These are phyloP conservation scores for Amaranthus tricolor DNA, from an alignment of 179 eudicot genomes.

Conservation along the genomic window DNA sequence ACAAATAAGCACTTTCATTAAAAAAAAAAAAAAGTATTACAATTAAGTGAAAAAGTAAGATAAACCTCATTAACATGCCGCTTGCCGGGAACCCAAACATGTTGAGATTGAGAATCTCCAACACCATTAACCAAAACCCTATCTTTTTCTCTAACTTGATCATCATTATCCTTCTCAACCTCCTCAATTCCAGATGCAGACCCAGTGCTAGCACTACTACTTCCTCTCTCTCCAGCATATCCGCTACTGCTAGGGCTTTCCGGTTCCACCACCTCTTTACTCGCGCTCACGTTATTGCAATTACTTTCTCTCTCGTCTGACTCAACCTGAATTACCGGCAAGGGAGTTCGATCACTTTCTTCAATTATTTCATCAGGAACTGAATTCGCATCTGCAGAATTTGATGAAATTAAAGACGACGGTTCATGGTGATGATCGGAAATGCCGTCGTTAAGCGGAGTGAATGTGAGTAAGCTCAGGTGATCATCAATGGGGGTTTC, in stretches of 20 bases:
- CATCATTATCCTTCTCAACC: constrained; percentile 33
- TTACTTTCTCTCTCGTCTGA: constrained; percentile 27
- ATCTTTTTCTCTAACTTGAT: constrained; percentile 30
- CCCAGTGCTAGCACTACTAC: constrained; percentile 45
- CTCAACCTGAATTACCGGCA: constrained; percentile 2
- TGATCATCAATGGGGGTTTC: constrained; percentile 50
- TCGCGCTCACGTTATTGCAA: constrained; percentile 17
- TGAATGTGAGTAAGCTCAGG: constrained; percentile 41
- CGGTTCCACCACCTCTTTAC: constrained; percentile 50
- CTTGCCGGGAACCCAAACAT: constrained; percentile 63
- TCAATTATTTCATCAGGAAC: background rate
- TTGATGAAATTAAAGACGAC: no score
- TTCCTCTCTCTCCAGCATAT: constrained; percentile 84
- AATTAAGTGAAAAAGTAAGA: background rate
- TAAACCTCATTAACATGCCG: constrained; percentile 76
- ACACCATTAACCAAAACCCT: constrained; percentile 32
- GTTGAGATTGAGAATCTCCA: constrained; percentile 28
- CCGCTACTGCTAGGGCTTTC: constrained; percentile 84
- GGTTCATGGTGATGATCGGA: no score
- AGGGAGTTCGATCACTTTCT: background rate
- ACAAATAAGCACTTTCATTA: background rate
- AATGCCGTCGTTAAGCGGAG: background rate
- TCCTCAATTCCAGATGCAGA: constrained; percentile 49
- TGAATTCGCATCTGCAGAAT: no score
- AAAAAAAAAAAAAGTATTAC: background rate